These are phyloP conservation scores for Bolboschoenus planiculmis DNA, from an alignment of 176 grass and related monocot genomes.

Conservation along the genomic window DNA sequence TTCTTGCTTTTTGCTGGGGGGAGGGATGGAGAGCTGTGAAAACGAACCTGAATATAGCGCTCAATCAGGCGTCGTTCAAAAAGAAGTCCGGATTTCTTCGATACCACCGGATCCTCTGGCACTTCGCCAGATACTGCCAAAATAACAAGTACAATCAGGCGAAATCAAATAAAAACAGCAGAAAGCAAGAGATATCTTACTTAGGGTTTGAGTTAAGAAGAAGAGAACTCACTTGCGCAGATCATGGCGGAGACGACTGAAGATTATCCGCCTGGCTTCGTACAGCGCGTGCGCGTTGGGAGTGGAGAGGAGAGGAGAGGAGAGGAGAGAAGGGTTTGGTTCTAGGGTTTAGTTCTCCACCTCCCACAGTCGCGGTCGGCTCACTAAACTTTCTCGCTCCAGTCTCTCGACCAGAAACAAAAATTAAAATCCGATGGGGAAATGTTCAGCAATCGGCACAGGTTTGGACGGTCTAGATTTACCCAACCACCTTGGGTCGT, in stretches of 20 bases:
- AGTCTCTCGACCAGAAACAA: not conserved
- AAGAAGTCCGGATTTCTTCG: slow-evolving; percentile 88
- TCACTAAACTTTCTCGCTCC: not conserved
- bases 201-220: slow-evolving; percentile 25
- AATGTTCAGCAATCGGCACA: not conserved
- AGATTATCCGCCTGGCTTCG: not conserved
- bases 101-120: slow-evolving; percentile 91
- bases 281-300: not conserved
- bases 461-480: not conserved
- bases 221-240: slow-evolving; percentile 61
- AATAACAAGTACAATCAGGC: not conserved
- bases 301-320: not conserved
- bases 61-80: slow-evolving; percentile 91
- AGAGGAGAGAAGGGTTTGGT: not conserved
- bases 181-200: slow-evolving; percentile 12
- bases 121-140: slow-evolving; percentile 84
- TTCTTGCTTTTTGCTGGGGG: not conserved
- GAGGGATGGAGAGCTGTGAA: not conserved
- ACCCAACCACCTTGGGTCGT: not conserved
- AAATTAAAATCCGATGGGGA: not conserved
- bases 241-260: slow-evolving; percentile 47
- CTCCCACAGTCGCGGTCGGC: not conserved
- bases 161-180: slow-evolving; percentile 23
- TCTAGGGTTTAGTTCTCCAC: slow-evolving; percentile 17
- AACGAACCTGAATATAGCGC: slow-evolving; percentile 63